These are phyloP conservation scores for Colletotrichum musicola DNA, from an alignment of 2,329 filamentous ascomycete species.

Conservation along the genomic window DNA sequence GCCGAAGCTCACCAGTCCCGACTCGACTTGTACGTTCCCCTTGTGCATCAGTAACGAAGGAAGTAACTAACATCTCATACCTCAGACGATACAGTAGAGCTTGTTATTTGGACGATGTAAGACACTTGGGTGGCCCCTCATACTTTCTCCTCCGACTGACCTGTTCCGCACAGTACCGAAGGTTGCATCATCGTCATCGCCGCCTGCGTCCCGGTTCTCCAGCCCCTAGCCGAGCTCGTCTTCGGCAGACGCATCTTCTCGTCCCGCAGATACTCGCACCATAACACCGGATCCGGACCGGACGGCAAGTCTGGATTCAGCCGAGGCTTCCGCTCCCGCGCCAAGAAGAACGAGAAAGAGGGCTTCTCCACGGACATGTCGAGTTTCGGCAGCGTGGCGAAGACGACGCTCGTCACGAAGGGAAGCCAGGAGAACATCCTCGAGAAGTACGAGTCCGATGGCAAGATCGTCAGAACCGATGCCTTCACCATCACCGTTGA, in stretches of 20 bases:
- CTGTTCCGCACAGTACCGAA: conserved; percentile 44
- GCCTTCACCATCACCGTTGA: conserved; percentile 17
- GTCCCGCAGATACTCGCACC: background rate
- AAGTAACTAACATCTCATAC: background rate
- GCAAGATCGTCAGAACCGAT: conserved; percentile 9
- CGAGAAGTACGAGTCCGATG: conserved; percentile 8
- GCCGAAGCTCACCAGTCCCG: conserved; percentile 45
- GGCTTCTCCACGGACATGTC: background rate
- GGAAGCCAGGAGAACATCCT: conserved; percentile 22
- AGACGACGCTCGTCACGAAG: background rate
- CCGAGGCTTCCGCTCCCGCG: background rate
- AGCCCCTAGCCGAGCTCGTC: conserved; percentile 43
- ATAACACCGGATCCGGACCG: conserved; percentile 1
- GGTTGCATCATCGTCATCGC: conserved; percentile 51
- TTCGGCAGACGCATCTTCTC: conserved; percentile 32
- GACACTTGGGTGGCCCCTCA: background rate
- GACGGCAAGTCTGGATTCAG: background rate
- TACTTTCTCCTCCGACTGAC: background rate
- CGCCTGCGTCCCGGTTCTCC: conserved; percentile 50
- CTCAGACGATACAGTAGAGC: conserved; percentile 52
- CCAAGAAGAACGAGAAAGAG: background rate
- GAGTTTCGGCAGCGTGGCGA: conserved; percentile 7
- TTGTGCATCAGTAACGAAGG: rapidly evolving
- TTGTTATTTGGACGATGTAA: conserved; percentile 61
- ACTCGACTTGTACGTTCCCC: conserved; percentile 42